Evolutionary conservation across 192 early-diverging fungal species (phyloP), one percentile per base, ranked within the genome.

Genomic region (Entomortierella lignicola): DNA sequence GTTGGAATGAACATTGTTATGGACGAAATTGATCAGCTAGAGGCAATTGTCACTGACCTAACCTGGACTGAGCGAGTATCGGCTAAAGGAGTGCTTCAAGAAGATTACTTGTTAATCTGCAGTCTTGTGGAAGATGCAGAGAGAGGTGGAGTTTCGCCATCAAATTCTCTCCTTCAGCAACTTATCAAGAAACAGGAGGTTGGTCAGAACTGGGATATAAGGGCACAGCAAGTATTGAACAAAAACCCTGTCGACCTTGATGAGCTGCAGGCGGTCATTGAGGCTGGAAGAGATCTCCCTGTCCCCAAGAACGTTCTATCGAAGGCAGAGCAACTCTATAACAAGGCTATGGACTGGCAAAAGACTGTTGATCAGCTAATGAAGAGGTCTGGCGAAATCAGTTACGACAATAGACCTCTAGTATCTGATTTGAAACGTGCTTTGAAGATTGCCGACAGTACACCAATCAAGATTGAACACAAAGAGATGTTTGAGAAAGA

Each of bases 11-110:
- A 68, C 31, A 69, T 72, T 63, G 37, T 60, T 30, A 69, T 80
- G 61, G 80, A 81, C 2, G 70, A 87, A 34, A 69, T 90, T 21
- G 71, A 90, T 30, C 66, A 60, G 54, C 42, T 88, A 52, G 85
- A 91, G 27, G 68, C 72, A 7, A 65, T 67, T 42, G 85, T 93
- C 2, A 72, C 72, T 23, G 70, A 81, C 3, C 70, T 88, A 20
- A 85, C 87, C 1, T 82, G 80, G 80, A 50, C 69, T 2, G 66
- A 77, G n/a, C 58, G 60, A 34, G 71, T 66, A 2, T 42, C 67
- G 21, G 66, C 59, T 2, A 64, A 72, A 30, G 65, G 69, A 8
- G 60, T 48, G 3, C 47, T 71, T 39, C 53, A 72, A 23, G 66
- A 72, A 13, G 72, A 72, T 44, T 82, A 55, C 32, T 32, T 72